Evolutionary conservation across 805 yeast genomes (phyloP).

Genomic region (Tetrapisispora arboricola): DNA sequence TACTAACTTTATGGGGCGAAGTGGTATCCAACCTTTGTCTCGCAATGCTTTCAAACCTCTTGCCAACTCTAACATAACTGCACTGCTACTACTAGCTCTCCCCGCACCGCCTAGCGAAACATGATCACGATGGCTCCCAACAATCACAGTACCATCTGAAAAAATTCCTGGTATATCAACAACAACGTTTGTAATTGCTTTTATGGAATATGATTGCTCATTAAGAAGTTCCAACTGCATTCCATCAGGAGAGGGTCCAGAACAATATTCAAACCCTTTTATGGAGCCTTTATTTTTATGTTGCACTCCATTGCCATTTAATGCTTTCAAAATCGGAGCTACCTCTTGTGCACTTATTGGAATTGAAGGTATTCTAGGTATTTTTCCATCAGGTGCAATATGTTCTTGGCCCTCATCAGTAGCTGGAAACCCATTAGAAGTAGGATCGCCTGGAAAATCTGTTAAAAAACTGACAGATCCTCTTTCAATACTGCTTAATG

Average conservation of each 20-base stretch:
- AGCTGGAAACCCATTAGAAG: constrained; percentile 64
- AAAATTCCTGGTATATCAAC: constrained; percentile 49
- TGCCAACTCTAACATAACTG: constrained; percentile 41
- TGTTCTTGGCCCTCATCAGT: constrained; percentile 32
- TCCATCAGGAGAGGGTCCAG: constrained; percentile 35
- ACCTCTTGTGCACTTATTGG: constrained; percentile 40
- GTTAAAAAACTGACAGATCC: constrained; percentile 50
- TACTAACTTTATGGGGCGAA: constrained; percentile 56
- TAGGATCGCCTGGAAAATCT: constrained; percentile 65
- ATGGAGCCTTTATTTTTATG: constrained; percentile 31
- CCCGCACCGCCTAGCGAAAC: constrained; percentile 42
- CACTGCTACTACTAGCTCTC: constrained; percentile 41
- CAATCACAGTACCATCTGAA: constrained; percentile 40
- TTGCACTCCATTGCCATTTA: constrained; percentile 32
- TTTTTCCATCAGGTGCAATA: constrained; percentile 31
- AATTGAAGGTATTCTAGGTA: constrained; percentile 45
- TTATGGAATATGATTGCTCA: constrained; percentile 33
- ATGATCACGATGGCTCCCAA: constrained; percentile 49
- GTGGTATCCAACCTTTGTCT: constrained; percentile 57
- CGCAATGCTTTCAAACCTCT: constrained; percentile 38
- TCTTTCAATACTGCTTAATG: constrained; percentile 49
- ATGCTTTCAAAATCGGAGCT: constrained; percentile 30
- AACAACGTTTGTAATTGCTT: constrained; percentile 39
- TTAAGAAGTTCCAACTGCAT: constrained; percentile 32
- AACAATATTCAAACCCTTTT: constrained; percentile 33